phyloP scores from a whole-genome alignment of 371 early-diverging fungal genomes.

The Mortierella sp. region DNA sequence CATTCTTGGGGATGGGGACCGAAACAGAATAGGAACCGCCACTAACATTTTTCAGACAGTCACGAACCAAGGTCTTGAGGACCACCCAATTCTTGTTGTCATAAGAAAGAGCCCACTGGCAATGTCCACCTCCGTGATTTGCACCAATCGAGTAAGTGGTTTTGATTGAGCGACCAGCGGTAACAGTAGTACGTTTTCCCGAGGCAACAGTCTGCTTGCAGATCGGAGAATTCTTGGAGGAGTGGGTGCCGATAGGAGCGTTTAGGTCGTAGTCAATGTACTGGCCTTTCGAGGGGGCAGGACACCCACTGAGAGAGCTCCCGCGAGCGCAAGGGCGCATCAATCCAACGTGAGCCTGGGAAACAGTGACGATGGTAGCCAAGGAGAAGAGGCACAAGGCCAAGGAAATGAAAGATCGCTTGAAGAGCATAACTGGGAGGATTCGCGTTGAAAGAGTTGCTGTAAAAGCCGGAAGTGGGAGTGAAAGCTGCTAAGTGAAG shows the following conservation, averaged over 20 bases:
- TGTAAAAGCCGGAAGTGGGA: constrained; percentile 13
- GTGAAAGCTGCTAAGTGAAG: neutral
- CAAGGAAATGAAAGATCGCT: constrained; percentile 10
- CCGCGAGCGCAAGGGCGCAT: constrained; percentile 37
- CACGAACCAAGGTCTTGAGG: constrained; percentile 60
- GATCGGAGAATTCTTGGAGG: constrained; percentile 28
- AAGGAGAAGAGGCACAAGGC: constrained; percentile 9
- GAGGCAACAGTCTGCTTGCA: constrained; percentile 58
- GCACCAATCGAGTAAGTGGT: constrained; percentile 55
- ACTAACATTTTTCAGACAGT: constrained; percentile 35
- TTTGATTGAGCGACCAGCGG: constrained; percentile 59
- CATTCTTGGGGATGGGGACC: constrained; percentile 62
- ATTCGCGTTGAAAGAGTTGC: neutral
- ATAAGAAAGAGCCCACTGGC: constrained; percentile 73
- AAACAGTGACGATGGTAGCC: constrained; percentile 10
- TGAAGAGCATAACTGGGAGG: constrained; percentile 11
- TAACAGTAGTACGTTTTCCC: constrained; percentile 48
- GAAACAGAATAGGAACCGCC: constrained; percentile 32
- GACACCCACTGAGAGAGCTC: constrained; percentile 48
- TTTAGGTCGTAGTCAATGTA: constrained; percentile 60
- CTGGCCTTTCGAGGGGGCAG: constrained; percentile 55
- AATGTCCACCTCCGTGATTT: constrained; percentile 69
- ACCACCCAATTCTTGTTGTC: constrained; percentile 71
- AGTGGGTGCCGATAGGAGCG: constrained; percentile 55
- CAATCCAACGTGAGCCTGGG: constrained; percentile 42